phyloP scores from a whole-genome alignment of 805 yeast species.

The Candida patagonica region DNA sequence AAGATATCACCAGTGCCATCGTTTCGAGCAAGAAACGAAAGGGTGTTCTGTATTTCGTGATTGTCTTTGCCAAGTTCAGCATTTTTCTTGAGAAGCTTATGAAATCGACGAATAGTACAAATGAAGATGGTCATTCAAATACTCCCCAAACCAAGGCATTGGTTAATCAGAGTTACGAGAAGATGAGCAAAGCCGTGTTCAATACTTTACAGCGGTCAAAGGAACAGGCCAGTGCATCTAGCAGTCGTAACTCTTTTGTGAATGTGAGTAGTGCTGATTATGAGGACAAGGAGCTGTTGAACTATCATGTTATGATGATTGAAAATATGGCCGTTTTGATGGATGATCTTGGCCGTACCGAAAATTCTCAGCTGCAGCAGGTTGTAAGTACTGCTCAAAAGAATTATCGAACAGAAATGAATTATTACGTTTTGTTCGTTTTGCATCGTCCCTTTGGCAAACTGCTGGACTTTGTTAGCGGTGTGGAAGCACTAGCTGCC shows the following conservation, averaged over 20 bases:
- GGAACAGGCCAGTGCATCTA: conserved; percentile 14
- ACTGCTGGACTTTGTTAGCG: conserved; percentile 53
- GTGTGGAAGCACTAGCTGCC: conserved; percentile 44
- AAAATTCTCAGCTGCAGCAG: conserved; percentile 7
- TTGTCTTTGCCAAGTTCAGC: conserved; percentile 40
- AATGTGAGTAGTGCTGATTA: conserved; percentile 12
- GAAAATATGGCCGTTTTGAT: conserved; percentile 46
- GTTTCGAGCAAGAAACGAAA: conserved; percentile 30
- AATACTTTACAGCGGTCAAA: conserved; percentile 24
- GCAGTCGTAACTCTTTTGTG: conserved; percentile 9
- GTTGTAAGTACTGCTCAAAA: conserved; percentile 9
- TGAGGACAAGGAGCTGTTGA: conserved; percentile 31
- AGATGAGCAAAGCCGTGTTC: conserved; percentile 25
- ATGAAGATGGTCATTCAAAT: neutral
- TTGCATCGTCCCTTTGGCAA: conserved; percentile 55
- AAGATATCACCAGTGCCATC: conserved; percentile 32
- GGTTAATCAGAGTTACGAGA: conserved; percentile 26
- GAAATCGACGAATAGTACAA: conserved; percentile 2
- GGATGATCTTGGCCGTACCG: conserved; percentile 25
- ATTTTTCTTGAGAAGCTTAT: conserved; percentile 31
- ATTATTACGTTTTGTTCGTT: conserved; percentile 38
- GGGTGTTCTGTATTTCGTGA: conserved; percentile 37
- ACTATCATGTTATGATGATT: conserved; percentile 38
- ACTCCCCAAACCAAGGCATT: neutral
- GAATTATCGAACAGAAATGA: conserved; percentile 21